These are phyloP conservation scores for Globisporangium nagaii DNA, from an alignment of 352 stramenopile genomes.

Conservation along the genomic window DNA sequence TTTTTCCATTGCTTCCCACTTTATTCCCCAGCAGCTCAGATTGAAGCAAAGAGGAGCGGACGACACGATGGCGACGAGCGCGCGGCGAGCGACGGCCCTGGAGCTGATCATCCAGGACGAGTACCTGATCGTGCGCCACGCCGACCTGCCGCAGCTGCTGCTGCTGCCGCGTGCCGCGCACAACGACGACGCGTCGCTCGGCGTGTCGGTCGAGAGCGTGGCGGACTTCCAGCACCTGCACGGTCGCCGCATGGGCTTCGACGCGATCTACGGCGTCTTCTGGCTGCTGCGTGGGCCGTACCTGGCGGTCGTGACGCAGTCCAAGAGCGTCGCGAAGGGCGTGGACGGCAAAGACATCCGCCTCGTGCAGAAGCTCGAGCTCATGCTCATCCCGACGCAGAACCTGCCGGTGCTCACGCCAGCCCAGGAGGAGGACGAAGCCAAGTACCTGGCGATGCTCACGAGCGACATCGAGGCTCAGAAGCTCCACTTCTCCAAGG, in stretches of 20 bases:
- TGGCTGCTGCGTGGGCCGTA: conserved; percentile 61
- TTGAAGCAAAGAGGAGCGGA: background rate
- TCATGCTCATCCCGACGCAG: conserved; percentile 64
- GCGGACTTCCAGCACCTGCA: conserved; percentile 58
- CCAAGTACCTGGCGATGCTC: conserved; percentile 57
- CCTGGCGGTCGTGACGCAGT: conserved; percentile 67
- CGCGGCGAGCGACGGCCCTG: background rate
- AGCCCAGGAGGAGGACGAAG: conserved; percentile 55
- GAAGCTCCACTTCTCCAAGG: conserved; percentile 67
- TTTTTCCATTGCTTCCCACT: background rate
- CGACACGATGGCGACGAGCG: background rate
- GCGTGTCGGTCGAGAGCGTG: conserved; percentile 53
- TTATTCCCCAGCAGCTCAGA: background rate
- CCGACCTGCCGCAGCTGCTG: conserved; percentile 38
- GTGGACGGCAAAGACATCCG: conserved; percentile 51
- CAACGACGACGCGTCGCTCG: conserved; percentile 25
- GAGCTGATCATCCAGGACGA: conserved; percentile 77
- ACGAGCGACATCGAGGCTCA: conserved; percentile 41
- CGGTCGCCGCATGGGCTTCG: conserved; percentile 66
- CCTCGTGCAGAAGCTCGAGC: conserved; percentile 48
- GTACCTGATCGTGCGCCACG: conserved; percentile 52
- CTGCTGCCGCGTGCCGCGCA: conserved; percentile 32
- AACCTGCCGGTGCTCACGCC: conserved; percentile 40
- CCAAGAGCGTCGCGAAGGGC: conserved; percentile 44
- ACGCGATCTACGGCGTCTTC: conserved; percentile 80